These are phyloP conservation scores for Hyphopichia buzzinii DNA, from an alignment of 1,139 yeast genomes.

Conservation along the genomic window DNA sequence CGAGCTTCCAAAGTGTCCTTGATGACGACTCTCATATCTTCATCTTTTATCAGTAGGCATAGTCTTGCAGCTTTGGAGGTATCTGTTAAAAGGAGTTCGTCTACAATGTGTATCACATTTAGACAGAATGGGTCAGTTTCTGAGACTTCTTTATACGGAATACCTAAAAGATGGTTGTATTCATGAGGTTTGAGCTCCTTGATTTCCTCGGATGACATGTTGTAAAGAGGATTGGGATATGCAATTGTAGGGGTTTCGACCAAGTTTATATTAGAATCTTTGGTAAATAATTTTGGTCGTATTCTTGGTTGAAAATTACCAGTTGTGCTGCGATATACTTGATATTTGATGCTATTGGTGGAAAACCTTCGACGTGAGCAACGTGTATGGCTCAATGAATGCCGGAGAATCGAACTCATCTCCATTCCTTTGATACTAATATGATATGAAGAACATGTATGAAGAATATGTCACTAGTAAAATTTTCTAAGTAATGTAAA, in stretches of 20 bases:
- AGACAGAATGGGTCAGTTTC: constrained; percentile 32
- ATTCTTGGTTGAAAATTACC: constrained; percentile 1
- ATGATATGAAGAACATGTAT: too few relatives aligned
- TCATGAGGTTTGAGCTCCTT: constrained; percentile 19
- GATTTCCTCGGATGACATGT: constrained; percentile 27
- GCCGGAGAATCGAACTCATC: background rate
- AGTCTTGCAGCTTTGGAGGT: constrained; percentile 23
- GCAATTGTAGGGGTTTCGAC: constrained; percentile 16
- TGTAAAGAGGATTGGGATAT: constrained; percentile 34
- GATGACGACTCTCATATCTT: constrained; percentile 13
- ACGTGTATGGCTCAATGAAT: background rate
- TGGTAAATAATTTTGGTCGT: constrained; percentile 9
- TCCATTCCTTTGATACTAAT: too few relatives aligned
- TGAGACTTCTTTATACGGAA: constrained; percentile 22
- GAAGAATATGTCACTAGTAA: too few relatives aligned
- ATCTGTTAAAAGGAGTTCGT: constrained; percentile 26
- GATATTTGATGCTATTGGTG: background rate
- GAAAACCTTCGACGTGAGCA: background rate
- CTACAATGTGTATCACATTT: constrained; percentile 28
- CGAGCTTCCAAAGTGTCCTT: constrained; percentile 11
- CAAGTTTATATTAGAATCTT: constrained; percentile 4
- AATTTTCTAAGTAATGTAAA: too few relatives aligned
- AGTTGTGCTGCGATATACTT: background rate
- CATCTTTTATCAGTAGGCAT: constrained; percentile 16
- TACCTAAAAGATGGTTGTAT: constrained; percentile 22